Base-by-base conservation (phyloP, 164 flowering plant genomes). In the Macadamia tetraphylla region DNA sequence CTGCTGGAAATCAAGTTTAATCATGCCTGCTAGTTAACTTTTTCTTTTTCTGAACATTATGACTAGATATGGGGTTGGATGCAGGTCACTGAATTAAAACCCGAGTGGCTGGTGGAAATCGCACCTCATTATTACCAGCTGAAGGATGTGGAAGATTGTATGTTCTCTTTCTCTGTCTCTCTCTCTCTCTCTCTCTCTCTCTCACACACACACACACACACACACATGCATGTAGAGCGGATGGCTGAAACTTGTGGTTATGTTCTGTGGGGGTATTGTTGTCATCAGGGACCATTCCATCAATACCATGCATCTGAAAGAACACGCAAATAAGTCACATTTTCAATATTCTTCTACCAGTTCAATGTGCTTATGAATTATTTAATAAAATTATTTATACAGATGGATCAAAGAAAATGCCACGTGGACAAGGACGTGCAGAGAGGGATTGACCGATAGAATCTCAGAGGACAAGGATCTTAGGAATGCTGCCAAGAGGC, bases 61-160 rank as follows among this genome's bases (percentile, higher is more conserved):
- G 8, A n/a, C 15, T 31, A 17, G 13, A 31, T 35, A 18, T 35
- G 17, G n/a, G 9, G 11, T 67, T 71, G 29, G 62, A 35, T 79
- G 74, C 87, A 94, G 97, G 94, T 90, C 2, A 88, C 91, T 6
- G 97, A 92, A 70, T 74, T 94, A 46, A 92, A 92, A 73, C 92
- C 97, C 6, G 92, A 92, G 18, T 94, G 99, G 99, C 66, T 94
- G 81, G 87, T 90, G 44, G 97, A 94, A 62, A 89, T 92, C 59
- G 94, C 97, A 15, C 97, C 98, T 1, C 97, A 90, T 67, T 94
- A 81, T 67, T 92, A 94, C 76, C 92, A 92, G 74, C 44, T 85
- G 73, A 94, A 92, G 80, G 98, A 94, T 67, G 93, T 92, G 57
- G 95, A 94, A 82, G 99, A 92, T 73, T 3, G 98, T 94, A 87